A percentile compares a stretch with the other conserved stretches of the same genome.
Evolutionary conservation across 129 eudicot genomes (phyloP).

Genomic region (Deinandra increscens): DNA sequence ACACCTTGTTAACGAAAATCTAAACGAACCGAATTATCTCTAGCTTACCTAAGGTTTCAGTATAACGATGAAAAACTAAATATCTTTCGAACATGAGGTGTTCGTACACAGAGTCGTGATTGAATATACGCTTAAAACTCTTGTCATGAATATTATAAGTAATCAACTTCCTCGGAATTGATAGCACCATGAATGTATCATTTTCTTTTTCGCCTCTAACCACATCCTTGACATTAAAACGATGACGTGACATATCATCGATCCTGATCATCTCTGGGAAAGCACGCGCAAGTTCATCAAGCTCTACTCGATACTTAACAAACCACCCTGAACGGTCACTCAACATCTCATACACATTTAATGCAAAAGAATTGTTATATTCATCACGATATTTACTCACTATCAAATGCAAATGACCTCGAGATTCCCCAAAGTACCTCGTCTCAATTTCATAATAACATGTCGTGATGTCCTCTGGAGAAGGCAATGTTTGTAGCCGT

Average conservation of each 20-base stretch:
- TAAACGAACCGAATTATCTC: no score
- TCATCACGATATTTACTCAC: no score
- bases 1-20: no score
- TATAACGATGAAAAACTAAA: no score
- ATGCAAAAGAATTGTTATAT: not conserved
- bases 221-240: not conserved
- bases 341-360: constrained; percentile 9
- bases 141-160: not conserved
- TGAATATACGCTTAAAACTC: not conserved
- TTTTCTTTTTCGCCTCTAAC: not conserved
- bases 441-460: not conserved
- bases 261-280: not conserved
- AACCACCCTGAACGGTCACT: not conserved
- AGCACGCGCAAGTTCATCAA: not conserved
- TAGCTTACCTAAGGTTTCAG: no score
- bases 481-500: not conserved
- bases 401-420: not conserved
- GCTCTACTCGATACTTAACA: not conserved
- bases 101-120: no score
- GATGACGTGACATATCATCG: not conserved
- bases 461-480: no score
- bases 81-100: no score
- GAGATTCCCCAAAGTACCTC: constrained; percentile 1
- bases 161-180: not conserved
- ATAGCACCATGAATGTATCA: not conserved